Evolutionary conservation across 768 basidiomycete species (phyloP), one percentile per base, ranked within the genome.

Genomic region (Dioszegia aurantiaca): DNA sequence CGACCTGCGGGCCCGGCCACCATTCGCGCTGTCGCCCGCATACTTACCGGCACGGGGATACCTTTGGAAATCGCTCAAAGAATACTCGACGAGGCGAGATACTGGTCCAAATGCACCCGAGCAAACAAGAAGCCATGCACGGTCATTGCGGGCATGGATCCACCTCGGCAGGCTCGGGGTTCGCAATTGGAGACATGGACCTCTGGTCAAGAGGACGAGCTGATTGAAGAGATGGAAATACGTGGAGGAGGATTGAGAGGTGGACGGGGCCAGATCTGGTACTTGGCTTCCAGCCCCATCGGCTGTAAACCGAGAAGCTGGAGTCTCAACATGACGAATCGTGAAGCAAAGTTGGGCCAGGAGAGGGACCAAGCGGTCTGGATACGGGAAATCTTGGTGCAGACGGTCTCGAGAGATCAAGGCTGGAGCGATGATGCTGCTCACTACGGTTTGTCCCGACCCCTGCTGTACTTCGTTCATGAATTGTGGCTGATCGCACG

Each of bases 391-490:
- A 48, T 70, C 10, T 56, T 63, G 3, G 45, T 73, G 3, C 62
- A 70, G 42, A 70, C 69, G 2, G 40, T 65, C 48, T 67, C 66
- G 9, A 64, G 55, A 53, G 72, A 73, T 67, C 72, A 73, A 61
- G 69, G 69, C 2, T 73, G 72, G 72, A 63, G 56, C 19, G 54
- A 31, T 33, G 30, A 27, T 10, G 39, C 36, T 14, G 24, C 36
- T 30, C 44, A 55, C 41, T 70, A 73, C 55, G 67, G 67, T 68
- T n/a, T 31, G 65, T 56, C 27, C 27, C n/a, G n/a, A n/a, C 41
- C 19, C 11, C 27, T 21, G 39, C 30, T 17, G 12, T 33, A 31
- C 21, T 16, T 33, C 14, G 33, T 33, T 14, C 6, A 33, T 14
- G 33, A 8, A 3, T 1, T 19, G n/a, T 19, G 16, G 57, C 54